Evolutionary conservation across 805 yeast species (phyloP).

Genomic region (Pichia membranifaciens): DNA sequence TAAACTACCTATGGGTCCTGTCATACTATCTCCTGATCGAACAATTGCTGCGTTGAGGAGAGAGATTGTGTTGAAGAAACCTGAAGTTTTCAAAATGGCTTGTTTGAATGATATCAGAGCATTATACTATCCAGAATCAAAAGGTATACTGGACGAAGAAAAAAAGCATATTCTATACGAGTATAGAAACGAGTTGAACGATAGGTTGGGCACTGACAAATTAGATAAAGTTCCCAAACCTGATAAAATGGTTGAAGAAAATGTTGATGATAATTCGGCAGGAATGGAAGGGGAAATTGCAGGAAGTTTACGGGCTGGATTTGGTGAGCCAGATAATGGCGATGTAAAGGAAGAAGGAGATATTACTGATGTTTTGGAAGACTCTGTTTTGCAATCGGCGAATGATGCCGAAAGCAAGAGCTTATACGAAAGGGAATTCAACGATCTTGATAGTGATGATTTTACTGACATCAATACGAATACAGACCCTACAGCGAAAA

Average conservation of each 20-base stretch:
- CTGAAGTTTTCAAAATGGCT: constrained; percentile 98
- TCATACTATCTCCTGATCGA: constrained; percentile 89
- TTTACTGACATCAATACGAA: constrained; percentile 19
- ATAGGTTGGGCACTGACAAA: neutral
- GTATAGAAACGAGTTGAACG: neutral
- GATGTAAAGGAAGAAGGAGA: too few species aligned
- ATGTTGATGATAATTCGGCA: neutral
- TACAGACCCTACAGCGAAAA: constrained; percentile 12
- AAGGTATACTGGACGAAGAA: neutral
- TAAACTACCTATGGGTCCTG: constrained; percentile 83
- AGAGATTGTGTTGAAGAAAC: constrained; percentile 89
- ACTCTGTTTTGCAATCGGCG: too few species aligned
- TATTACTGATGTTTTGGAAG: too few species aligned
- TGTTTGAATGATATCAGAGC: constrained; percentile 81
- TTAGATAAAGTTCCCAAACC: neutral
- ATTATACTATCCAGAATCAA: constrained; percentile 39
- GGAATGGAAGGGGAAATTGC: too few species aligned
- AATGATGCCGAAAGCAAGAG: too few species aligned
- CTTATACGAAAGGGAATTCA: too few species aligned
- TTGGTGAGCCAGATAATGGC: too few species aligned
- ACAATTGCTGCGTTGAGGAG: constrained; percentile 92
- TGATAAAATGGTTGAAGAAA: too few species aligned
- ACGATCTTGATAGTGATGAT: constrained; percentile 7
- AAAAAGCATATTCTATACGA: constrained; percentile 2
- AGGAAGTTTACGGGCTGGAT: too few species aligned